Conservation (phyloP, 176 grass and related monocot species). For the Eleusine indica region DNA sequence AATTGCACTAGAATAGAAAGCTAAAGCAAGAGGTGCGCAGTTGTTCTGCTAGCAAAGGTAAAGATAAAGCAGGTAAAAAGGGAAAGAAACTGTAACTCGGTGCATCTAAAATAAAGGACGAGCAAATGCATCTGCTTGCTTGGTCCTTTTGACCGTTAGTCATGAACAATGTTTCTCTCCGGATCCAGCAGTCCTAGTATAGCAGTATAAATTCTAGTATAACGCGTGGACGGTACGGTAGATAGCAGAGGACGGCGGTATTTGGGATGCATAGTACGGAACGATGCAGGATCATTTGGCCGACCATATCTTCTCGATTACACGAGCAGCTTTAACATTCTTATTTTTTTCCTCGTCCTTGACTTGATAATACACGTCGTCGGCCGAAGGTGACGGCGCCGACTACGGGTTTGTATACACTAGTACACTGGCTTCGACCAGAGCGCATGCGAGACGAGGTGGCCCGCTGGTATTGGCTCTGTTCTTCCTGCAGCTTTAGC, state of each 20-base stretch:
- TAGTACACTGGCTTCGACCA: no score
- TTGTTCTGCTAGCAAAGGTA: slow-evolving; percentile 4
- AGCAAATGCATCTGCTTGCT: slow-evolving; percentile 1
- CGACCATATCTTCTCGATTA: slow-evolving; percentile 11
- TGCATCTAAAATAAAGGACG: neutral
- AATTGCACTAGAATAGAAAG: neutral
- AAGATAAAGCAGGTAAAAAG: slow-evolving; percentile 45
- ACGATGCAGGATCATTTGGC: neutral
- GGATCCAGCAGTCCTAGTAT: neutral
- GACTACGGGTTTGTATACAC: neutral
- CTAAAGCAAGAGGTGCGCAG: neutral
- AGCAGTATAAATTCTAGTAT: neutral
- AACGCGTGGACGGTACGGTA: neutral
- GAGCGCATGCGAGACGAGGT: neutral
- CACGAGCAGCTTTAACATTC: no score
- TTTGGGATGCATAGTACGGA: neutral
- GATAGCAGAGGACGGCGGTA: neutral
- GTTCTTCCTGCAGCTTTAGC: slow-evolving; percentile 20
- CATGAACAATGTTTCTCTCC: neutral
- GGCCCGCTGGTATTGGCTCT: neutral
- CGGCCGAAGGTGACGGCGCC: neutral
- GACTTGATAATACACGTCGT: neutral
- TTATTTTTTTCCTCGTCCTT: neutral
- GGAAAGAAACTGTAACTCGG: slow-evolving; percentile 13
- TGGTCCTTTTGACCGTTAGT: slow-evolving; percentile 44